These are phyloP conservation scores for Kitagawia praeruptora DNA, from an alignment of 129 eudicot species.

Conservation along the genomic window DNA sequence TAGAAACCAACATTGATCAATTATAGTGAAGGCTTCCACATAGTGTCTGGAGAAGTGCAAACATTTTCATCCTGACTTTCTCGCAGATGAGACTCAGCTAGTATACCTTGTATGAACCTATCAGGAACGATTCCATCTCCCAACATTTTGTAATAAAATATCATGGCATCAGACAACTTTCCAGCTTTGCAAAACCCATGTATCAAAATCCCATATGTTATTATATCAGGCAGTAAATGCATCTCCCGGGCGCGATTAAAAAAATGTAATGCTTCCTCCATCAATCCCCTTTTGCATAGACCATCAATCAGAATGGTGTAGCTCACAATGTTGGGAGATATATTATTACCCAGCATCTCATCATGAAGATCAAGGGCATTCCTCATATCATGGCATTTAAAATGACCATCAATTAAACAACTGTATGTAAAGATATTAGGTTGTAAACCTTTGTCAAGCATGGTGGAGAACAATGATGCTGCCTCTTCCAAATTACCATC, in stretches of 20 bases:
- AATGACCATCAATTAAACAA: slow-evolving; percentile 51
- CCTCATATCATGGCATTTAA: slow-evolving; percentile 25
- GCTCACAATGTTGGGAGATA: slow-evolving; percentile 55
- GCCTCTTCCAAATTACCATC: slow-evolving; percentile 59
- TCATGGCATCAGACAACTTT: slow-evolving; percentile 33
- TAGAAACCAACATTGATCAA: background rate
- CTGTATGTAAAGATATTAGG: slow-evolving; percentile 67
- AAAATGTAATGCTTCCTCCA: slow-evolving; percentile 44
- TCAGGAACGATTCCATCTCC: slow-evolving; percentile 45
- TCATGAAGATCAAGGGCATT: slow-evolving; percentile 46
- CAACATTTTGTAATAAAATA: slow-evolving; percentile 37
- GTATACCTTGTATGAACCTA: slow-evolving; percentile 23
- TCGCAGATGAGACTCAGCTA: slow-evolving; percentile 31
- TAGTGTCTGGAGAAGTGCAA: background rate
- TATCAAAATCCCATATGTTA: slow-evolving; percentile 51
- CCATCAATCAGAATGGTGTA: slow-evolving; percentile 68
- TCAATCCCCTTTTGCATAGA: slow-evolving; percentile 50
- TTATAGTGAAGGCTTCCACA: background rate
- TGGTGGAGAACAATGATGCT: slow-evolving; percentile 32
- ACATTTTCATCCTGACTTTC: slow-evolving; percentile 12
- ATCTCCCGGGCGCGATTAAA: slow-evolving; percentile 32
- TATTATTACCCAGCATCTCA: slow-evolving; percentile 35
- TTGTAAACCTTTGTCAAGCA: slow-evolving; percentile 36
- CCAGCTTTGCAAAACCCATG: slow-evolving; percentile 56
- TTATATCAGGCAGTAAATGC: slow-evolving; percentile 47